Conservation (phyloP, 345 rosid genomes). For the Luvunga scandens region DNA sequence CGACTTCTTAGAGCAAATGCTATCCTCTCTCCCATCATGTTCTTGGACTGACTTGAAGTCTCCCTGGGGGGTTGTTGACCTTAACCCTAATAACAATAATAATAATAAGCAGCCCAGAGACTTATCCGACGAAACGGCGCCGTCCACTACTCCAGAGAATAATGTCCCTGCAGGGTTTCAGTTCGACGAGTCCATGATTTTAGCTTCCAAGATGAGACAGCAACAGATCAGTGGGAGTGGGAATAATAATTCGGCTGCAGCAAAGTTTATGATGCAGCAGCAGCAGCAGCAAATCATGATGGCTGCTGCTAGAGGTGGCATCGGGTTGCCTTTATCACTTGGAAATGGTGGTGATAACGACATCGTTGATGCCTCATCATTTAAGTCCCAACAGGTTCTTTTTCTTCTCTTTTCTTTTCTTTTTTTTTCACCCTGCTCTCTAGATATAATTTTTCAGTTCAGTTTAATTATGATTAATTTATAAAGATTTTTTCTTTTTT, state of each 20-base stretch:
- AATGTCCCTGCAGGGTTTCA: constrained; percentile 26
- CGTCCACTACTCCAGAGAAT: constrained; percentile 17
- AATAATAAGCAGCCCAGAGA: constrained; percentile 25
- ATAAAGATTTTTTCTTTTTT: background rate
- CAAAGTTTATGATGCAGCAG: constrained; percentile 48
- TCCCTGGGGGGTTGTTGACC: constrained; percentile 27
- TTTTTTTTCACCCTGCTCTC: background rate
- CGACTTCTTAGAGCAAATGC: constrained; percentile 81
- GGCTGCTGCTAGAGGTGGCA: constrained; percentile 30
- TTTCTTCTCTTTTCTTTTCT: background rate
- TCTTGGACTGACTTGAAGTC: constrained; percentile 47
- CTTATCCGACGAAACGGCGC: constrained; percentile 36
- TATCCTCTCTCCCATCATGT: constrained; percentile 61
- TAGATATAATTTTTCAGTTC: background rate
- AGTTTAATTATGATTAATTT: background rate
- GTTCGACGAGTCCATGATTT: constrained; percentile 35
- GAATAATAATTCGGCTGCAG: constrained; percentile 14
- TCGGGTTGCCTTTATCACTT: constrained; percentile 27
- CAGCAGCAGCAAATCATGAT: constrained; percentile 49
- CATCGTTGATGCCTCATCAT: constrained; percentile 38
- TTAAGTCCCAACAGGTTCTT: constrained; percentile 47
- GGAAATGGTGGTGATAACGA: constrained; percentile 29
- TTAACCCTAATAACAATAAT: background rate
- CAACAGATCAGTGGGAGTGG: constrained; percentile 43
- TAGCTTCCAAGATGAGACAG: constrained; percentile 38